Base-by-base conservation (phyloP, 176 grass and related monocot species). In the Echinochloa phyllopogon region DNA sequence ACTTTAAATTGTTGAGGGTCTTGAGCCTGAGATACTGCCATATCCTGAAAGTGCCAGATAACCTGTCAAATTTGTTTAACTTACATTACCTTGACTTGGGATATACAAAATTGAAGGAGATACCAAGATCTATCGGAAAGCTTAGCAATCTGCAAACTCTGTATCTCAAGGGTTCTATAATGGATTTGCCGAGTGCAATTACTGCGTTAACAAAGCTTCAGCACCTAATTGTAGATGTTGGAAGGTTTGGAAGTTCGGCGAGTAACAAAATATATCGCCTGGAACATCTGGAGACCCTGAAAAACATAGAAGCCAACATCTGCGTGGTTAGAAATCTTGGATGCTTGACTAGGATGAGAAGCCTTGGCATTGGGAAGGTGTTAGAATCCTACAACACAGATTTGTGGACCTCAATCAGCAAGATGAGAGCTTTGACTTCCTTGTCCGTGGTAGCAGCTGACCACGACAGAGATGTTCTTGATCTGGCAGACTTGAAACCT, bases 1-100 rank as follows among this genome's bases (percentile, higher is more conserved):
- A 21, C 57, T 91, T 91, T 62, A 88, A 60, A 53, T 79, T 91
- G 70, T 59, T 82, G 9, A 82, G 87, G 51, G 81, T 93, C 6
- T 29, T 90, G 16, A 27, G 47, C 80, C 33, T 87, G 9, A 75
- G 72, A 27, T 36, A 29, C 61, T 77, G 87, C 37, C 47, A 78
- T 47, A 85, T 90, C 17, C 44, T 72, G 23, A 75, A 84, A 68
- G 5, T 90, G 9, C 91, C 87, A 52, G 75, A 90, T 63, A 42
- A 38, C 3, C 5, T 93, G 16, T 70, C 69, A 70, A 62, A 65
- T 38, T 55, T 93, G 56, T 93, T 87, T 41, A 87, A 87, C 61
- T 78, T 91, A 75, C 88, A 75, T 23, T 85, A 74, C 60, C 40
- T 89, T 33, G 69, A 82, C 58, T 79, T 86, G 61, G 77, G 77